phyloP scores from a whole-genome alignment of 257 asterid species.

The Euphrasia confusa region DNA sequence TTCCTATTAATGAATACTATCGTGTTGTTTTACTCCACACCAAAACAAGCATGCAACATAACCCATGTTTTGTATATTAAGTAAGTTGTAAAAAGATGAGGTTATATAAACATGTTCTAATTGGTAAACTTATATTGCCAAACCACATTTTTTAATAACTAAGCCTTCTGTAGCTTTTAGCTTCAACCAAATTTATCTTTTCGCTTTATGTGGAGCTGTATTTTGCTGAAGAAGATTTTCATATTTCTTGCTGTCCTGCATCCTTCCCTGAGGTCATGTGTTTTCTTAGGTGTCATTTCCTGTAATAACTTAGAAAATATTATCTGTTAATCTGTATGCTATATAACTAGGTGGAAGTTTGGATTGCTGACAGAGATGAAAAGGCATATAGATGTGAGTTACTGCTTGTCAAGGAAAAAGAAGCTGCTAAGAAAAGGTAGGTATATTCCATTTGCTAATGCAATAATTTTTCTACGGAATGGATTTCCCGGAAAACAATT shows the following conservation, averaged over 20 bases:
- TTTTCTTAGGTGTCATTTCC: constrained; percentile 17
- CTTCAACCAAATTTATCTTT: constrained; percentile 9
- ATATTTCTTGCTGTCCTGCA: constrained; percentile 1
- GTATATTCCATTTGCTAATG: constrained; percentile 29
- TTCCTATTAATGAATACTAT: constrained; percentile 4
- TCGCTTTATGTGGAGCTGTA: not conserved
- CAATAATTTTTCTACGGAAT: not conserved
- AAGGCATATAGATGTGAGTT: constrained; percentile 93
- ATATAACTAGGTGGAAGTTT: constrained; percentile 70
- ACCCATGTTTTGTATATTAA: constrained; percentile 11
- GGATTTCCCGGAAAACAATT: too few species aligned
- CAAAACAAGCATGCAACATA: constrained; percentile 13
- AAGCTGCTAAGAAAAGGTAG: constrained; percentile 85
- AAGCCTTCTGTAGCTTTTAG: constrained; percentile 12
- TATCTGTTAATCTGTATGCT: constrained; percentile 16
- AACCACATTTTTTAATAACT: constrained; percentile 4
- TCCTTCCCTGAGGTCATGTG: constrained; percentile 7
- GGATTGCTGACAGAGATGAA: constrained; percentile 88
- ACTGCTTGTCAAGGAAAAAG: constrained; percentile 93
- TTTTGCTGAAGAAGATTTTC: constrained; percentile 7
- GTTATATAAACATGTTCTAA: constrained; percentile 5
- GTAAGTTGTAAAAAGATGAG: constrained; percentile 17
- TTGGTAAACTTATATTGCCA: not conserved
- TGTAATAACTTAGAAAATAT: not conserved
- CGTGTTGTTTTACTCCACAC: constrained; percentile 3